phyloP scores from a whole-genome alignment of 805 yeast species.

The Candida sanyiensis region DNA sequence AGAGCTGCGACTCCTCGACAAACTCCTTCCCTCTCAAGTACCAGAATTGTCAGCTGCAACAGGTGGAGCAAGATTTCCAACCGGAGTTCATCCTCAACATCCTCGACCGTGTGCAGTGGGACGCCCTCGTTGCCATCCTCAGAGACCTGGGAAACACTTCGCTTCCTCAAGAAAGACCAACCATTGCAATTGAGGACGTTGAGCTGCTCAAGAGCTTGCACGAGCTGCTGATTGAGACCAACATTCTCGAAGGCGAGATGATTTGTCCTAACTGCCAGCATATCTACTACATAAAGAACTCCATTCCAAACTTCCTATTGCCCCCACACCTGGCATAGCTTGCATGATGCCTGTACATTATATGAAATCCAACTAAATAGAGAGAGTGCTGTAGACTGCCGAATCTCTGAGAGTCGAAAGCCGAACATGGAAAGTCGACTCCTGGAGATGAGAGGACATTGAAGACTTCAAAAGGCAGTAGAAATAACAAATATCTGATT shows the following conservation, averaged over 20 bases:
- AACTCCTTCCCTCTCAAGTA: slow-evolving; percentile 78
- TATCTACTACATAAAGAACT: slow-evolving; percentile 82
- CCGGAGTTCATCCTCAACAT: slow-evolving; percentile 74
- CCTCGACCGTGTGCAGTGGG: slow-evolving; percentile 83
- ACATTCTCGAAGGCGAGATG: slow-evolving; percentile 85
- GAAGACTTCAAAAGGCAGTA: no score
- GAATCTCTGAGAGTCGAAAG: no score
- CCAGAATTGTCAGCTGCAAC: slow-evolving; percentile 61
- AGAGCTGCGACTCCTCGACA: slow-evolving; percentile 66
- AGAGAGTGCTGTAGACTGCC: no score
- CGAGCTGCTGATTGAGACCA: slow-evolving; percentile 74
- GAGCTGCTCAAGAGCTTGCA: slow-evolving; percentile 73
- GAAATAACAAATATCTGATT: no score
- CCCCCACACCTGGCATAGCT: slow-evolving; percentile 82
- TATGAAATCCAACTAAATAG: no score
- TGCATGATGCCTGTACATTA: no score
- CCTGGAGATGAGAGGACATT: no score
- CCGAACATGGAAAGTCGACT: no score
- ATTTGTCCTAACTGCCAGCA: slow-evolving; percentile 81
- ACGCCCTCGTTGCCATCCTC: slow-evolving; percentile 74
- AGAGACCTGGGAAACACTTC: slow-evolving; percentile 49
- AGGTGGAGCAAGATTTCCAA: slow-evolving; percentile 69
- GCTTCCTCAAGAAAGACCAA: slow-evolving; percentile 58
- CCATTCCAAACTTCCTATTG: slow-evolving; percentile 86
- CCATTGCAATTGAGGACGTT: slow-evolving; percentile 21